Base-by-base conservation (phyloP, 306 rosid genomes). In the Carpinus viminea region DNA sequence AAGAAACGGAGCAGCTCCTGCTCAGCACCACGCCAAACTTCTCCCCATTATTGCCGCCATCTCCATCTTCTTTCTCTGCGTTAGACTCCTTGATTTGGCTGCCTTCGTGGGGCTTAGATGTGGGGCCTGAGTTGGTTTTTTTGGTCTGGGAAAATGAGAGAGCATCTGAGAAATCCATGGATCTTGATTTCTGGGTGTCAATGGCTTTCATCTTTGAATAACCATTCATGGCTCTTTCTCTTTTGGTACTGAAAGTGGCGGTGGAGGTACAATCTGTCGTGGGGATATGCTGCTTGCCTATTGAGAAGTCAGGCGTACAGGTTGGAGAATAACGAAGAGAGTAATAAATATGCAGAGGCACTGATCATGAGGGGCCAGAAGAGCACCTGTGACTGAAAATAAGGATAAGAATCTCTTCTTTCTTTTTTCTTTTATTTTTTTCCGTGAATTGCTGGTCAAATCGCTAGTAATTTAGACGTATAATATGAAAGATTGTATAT, bases 161-260 rank as follows among this genome's bases (percentile, higher is more conserved):
- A 21, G 77, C 77, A 80, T 87, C 87, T 17, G 90, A 81, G 72
- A 85, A 85, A 77, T 87, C 91, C 3, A 82, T 47, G 70, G 95
- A 90, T 90, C 89, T 87, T 66, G 93, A 85, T 65, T 86, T 87
- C 18, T 75, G 82, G 74, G n/a, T 31, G 20, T 47, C 69, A 28
- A 48, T 46, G 68, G 45, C 45, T 68, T 65, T 84, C 54, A 89
- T 88, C 80, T 90, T 90, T 5, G 95, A 83, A 64, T 92, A 89
- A 5, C 83, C 85, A 12, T 83, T 85, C 92, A 86, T 90, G 34
- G 34, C 34, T 31, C 34, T 31, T 48, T 26, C 24, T 70, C 54
- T 31, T 34, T 11, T 8, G 3, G 2, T 10, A 24, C 3, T 43
- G 24, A 45, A n/a, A 16, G 16, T 5, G 12, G 7, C n/a, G 74